These are phyloP conservation scores for Aspergillus melleus DNA, from an alignment of 2,329 filamentous ascomycete genomes.

Conservation along the genomic window DNA sequence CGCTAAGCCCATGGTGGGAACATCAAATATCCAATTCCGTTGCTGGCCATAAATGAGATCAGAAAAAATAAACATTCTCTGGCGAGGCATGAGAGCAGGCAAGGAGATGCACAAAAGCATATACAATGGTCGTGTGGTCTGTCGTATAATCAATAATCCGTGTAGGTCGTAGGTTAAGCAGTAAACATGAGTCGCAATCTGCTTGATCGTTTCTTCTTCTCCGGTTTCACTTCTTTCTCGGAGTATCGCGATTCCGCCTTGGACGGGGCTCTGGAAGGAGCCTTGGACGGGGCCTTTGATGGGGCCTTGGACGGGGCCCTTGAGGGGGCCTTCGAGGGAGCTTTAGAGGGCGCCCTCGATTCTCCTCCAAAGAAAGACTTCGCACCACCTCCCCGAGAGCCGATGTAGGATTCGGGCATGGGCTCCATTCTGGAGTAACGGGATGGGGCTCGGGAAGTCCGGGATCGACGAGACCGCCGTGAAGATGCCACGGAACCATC, in stretches of 20 bases:
- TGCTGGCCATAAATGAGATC: background rate
- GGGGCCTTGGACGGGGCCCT: constrained; percentile 19
- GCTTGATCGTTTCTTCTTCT: constrained; percentile 44
- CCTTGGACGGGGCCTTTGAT: constrained; percentile 18
- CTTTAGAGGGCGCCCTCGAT: constrained; percentile 15
- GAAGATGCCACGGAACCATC: constrained; percentile 37
- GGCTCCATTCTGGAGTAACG: constrained; percentile 18
- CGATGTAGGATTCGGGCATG: constrained; percentile 19
- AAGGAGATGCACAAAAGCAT: constrained; percentile 26
- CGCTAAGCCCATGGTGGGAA: background rate
- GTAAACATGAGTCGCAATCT: constrained; percentile 39
- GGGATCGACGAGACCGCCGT: constrained; percentile 36
- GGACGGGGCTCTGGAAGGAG: constrained; percentile 18
- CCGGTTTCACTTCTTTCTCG: constrained; percentile 29
- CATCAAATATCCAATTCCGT: background rate
- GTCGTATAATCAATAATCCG: constrained; percentile 2
- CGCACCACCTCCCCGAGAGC: background rate
- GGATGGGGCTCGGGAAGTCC: constrained; percentile 19
- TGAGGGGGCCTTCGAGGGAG: constrained; percentile 23
- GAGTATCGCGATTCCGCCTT: constrained; percentile 24
- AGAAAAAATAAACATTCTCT: background rate
- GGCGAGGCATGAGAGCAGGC: background rate
- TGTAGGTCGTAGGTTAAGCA: constrained; percentile 14
- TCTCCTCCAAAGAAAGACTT: constrained; percentile 14
- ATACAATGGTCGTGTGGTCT: constrained; percentile 12